A percentile compares a stretch with the other conserved stretches of the same genome.
Evolutionary conservation across 2,329 filamentous ascomycete genomes (phyloP).

Genomic region (Botryosphaeria agaves): DNA sequence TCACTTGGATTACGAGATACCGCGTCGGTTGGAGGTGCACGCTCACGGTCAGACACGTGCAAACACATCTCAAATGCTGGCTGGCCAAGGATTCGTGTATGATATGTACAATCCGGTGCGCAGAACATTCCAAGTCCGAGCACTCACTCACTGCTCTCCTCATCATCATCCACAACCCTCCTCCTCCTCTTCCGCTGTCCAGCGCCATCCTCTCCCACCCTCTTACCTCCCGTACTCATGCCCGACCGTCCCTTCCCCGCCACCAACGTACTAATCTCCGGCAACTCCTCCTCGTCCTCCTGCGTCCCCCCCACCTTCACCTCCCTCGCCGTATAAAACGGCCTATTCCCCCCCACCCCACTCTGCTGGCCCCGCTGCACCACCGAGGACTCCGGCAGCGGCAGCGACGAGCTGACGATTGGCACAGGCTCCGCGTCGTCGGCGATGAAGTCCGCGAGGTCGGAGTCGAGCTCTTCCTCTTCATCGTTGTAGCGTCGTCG

Average conservation of each 20-base stretch:
- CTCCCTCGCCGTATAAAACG: not conserved
- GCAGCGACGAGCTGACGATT: slow-evolving; percentile 10
- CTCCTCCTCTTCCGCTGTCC: not conserved
- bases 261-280: not conserved
- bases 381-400: not conserved
- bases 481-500: too few species aligned
- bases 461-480: slow-evolving; percentile 24
- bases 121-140: not conserved
- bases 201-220: not conserved
- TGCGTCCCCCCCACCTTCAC: slow-evolving; percentile 1
- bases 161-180: slow-evolving; percentile 4
- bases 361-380: not conserved
- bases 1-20: too few species aligned
- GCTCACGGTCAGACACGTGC: too few species aligned
- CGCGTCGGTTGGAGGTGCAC: too few species aligned
- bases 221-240: not conserved
- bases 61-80: too few species aligned
- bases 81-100: too few species aligned
- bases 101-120: too few species aligned
- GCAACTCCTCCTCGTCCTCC: slow-evolving; percentile 2
- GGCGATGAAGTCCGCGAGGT: slow-evolving; percentile 27
- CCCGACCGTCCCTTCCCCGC: not conserved
- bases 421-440: slow-evolving; percentile 22
- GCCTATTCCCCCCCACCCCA: slow-evolving; percentile 1
- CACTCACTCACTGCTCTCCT: slow-evolving; percentile 3